phyloP scores from a whole-genome alignment of 1,284 basidiomycete species.

The Hypsizygus ulmarius region DNA sequence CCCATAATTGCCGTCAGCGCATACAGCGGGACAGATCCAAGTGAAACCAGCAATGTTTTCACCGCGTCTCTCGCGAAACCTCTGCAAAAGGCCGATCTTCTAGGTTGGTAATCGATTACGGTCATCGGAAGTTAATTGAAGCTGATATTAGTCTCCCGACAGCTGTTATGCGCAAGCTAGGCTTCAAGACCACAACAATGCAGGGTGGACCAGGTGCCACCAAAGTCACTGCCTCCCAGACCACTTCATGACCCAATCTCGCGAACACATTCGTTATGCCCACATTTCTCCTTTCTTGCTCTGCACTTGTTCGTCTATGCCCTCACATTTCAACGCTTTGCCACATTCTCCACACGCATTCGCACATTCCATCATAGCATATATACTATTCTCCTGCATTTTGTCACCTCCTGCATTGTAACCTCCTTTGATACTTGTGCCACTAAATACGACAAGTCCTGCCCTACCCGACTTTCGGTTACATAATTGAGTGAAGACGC shows the following conservation, averaged over 20 bases:
- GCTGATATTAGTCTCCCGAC: slow-evolving; percentile 2
- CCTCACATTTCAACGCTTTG: slow-evolving; percentile 38
- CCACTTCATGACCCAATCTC: slow-evolving; percentile 31
- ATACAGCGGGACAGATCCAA: slow-evolving; percentile 68
- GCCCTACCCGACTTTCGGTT: slow-evolving; percentile 1
- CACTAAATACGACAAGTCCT: slow-evolving; percentile 19
- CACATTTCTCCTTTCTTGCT: slow-evolving; percentile 25
- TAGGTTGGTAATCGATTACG: slow-evolving; percentile 37
- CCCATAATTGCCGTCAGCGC: slow-evolving; percentile 93
- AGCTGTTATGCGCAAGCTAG: slow-evolving; percentile 78
- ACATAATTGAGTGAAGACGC: too few relatives aligned
- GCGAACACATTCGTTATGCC: slow-evolving; percentile 34
- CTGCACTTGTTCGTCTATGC: slow-evolving; percentile 25
- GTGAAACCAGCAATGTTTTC: slow-evolving; percentile 75
- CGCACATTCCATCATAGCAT: slow-evolving; percentile 32
- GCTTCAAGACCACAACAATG: slow-evolving; percentile 84
- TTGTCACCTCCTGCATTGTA: slow-evolving; percentile 28
- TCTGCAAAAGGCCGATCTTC: slow-evolving; percentile 80
- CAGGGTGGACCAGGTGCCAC: slow-evolving; percentile 48
- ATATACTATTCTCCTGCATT: slow-evolving; percentile 33
- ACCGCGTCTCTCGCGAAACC: slow-evolving; percentile 86
- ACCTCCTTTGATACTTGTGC: slow-evolving; percentile 27
- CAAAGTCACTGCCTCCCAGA: slow-evolving; percentile 48
- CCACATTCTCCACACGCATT: slow-evolving; percentile 35
- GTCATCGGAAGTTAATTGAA: background rate